phyloP scores from a whole-genome alignment of 2,329 filamentous ascomycete genomes.

The Calcarisporium arbuscula region DNA sequence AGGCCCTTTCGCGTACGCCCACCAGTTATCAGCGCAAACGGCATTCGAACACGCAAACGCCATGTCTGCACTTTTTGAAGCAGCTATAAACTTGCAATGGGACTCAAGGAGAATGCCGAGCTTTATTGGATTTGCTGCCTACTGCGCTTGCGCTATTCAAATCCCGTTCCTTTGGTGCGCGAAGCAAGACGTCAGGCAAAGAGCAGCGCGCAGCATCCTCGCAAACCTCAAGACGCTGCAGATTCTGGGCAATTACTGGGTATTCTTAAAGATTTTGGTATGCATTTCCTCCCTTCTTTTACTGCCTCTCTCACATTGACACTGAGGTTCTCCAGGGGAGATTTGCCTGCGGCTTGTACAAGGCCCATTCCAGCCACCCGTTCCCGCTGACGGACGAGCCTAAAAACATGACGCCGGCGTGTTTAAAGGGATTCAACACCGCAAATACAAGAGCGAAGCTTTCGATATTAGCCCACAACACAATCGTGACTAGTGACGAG shows the following conservation, averaged over 20 bases:
- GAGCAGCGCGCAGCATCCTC: constrained; percentile 8
- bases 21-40: constrained; percentile 15
- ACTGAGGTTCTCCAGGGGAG: not conserved
- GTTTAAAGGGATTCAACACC: constrained; percentile 2
- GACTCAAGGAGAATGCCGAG: constrained; percentile 8
- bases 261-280: constrained; percentile 12
- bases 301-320: not conserved
- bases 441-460: constrained; percentile 1
- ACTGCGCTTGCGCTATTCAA: constrained; percentile 15
- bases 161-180: constrained; percentile 17
- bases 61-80: constrained; percentile 9
- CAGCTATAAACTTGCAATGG: not conserved
- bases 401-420: constrained; percentile 1
- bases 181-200: constrained; percentile 9
- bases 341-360: constrained; percentile 1
- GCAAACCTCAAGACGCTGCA: constrained; percentile 13
- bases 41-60: constrained; percentile 15
- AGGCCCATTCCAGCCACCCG: not conserved
- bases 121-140: constrained; percentile 15
- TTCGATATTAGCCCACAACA: constrained; percentile 1
- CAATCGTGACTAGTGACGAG: constrained; percentile 1
- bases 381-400: constrained; percentile 2
- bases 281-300: not conserved
- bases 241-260: constrained; percentile 7
- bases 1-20: constrained; percentile 6